Conservation (phyloP, 805 yeast genomes). For the Suhomyces sp. region DNA sequence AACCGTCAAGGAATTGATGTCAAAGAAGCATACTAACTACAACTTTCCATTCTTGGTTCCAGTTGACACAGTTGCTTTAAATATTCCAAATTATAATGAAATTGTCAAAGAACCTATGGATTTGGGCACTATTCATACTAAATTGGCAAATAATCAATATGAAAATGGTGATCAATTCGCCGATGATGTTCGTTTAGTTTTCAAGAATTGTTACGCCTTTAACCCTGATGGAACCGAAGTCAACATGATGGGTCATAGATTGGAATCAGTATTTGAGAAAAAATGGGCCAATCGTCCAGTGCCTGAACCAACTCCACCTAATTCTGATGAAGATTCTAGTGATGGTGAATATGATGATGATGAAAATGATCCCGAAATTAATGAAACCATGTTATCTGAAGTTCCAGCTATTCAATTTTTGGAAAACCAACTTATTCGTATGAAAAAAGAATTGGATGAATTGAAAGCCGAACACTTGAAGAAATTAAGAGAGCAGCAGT, state of each 20-base stretch:
- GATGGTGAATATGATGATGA: constrained; percentile 38
- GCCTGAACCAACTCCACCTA: constrained; percentile 65
- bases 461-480: constrained; percentile 77
- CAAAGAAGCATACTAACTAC: constrained; percentile 79
- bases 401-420: constrained; percentile 88
- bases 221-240: constrained; percentile 98
- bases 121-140: constrained; percentile 76
- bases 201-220: constrained; percentile 84
- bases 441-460: constrained; percentile 80
- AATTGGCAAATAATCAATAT: constrained; percentile 81
- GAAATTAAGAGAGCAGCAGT: constrained; percentile 61
- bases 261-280: constrained; percentile 81
- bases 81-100: constrained; percentile 86
- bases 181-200: constrained; percentile 75
- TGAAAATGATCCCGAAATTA: constrained; percentile 59
- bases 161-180: constrained; percentile 87
- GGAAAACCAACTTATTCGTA: constrained; percentile 80
- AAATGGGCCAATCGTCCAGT: constrained; percentile 74
- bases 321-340: constrained; percentile 37
- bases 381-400: constrained; percentile 52
- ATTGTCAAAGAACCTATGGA: constrained; percentile 94
- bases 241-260: constrained; percentile 88
- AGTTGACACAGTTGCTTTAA: constrained; percentile 91
- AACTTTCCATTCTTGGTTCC: constrained; percentile 91
- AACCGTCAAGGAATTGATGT: constrained; percentile 74